These are phyloP conservation scores for Asterochloris erici DNA, from an alignment of 139 green algal species.

Conservation along the genomic window DNA sequence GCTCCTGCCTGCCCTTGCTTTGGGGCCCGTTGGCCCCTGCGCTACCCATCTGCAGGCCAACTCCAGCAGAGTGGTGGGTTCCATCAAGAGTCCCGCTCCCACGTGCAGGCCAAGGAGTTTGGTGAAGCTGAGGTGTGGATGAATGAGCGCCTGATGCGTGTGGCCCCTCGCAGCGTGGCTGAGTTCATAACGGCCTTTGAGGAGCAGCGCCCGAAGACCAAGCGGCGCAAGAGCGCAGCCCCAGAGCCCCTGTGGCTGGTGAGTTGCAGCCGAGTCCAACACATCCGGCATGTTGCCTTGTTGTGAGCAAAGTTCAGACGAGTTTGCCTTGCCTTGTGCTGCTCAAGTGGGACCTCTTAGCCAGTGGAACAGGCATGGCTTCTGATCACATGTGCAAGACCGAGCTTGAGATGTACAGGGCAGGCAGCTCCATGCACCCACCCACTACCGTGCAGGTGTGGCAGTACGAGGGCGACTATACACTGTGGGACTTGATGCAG, in stretches of 20 bases:
- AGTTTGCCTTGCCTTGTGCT: background rate
- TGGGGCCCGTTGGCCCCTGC: no score
- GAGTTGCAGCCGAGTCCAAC: no score
- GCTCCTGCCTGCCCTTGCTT: no score
- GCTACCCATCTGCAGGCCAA: no score
- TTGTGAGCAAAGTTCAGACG: no score
- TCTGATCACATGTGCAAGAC: background rate
- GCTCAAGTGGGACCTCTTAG: background rate
- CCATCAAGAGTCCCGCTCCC: background rate
- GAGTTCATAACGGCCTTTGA: constrained; percentile 88
- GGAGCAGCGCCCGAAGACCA: constrained; percentile 28
- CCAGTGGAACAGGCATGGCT: no score
- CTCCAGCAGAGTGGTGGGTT: no score
- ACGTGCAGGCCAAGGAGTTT: constrained; percentile 86
- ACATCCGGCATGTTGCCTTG: no score
- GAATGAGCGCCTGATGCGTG: constrained; percentile 91
- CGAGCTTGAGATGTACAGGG: background rate
- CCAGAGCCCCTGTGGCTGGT: constrained; percentile 25
- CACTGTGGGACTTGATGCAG: constrained; percentile 67
- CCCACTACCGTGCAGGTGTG: constrained; percentile 66
- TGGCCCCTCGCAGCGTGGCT: constrained; percentile 54
- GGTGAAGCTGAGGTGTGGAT: constrained; percentile 98
- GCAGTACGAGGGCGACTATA: constrained; percentile 79
- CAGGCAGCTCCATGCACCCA: background rate
- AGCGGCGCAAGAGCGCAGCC: background rate